phyloP scores from a whole-genome alignment of 345 rosid species.

The Brassica carinata region DNA sequence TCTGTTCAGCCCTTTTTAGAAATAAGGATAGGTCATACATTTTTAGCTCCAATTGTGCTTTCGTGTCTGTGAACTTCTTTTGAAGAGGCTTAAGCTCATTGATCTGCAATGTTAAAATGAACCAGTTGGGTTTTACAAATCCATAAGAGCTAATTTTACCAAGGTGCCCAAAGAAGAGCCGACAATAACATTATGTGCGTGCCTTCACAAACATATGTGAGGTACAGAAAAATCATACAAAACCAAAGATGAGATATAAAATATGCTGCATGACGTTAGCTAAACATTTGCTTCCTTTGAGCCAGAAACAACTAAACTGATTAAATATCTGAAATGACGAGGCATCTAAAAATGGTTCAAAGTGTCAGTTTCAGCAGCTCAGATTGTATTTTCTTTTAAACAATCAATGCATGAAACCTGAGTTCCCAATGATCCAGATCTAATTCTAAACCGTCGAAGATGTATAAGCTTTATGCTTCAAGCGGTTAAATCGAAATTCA shows the following conservation, averaged over 20 bases:
- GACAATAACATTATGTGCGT: background rate
- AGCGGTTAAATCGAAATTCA: background rate
- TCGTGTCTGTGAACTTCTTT: slow-evolving; percentile 66
- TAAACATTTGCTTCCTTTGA: slow-evolving; percentile 15
- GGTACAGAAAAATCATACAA: slow-evolving; percentile 8
- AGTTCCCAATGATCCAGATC: background rate
- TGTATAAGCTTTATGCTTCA: background rate
- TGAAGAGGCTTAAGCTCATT: slow-evolving; percentile 69
- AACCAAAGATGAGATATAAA: slow-evolving; percentile 2
- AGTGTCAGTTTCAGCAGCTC: slow-evolving; percentile 11
- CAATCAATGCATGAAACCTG: background rate
- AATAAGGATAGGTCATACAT: slow-evolving; percentile 83
- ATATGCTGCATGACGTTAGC: background rate
- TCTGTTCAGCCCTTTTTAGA: slow-evolving; percentile 84
- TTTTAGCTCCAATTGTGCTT: slow-evolving; percentile 79
- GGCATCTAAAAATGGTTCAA: slow-evolving; percentile 8
- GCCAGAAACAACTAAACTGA: slow-evolving; percentile 19
- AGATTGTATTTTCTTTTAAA: background rate
- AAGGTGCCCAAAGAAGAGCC: slow-evolving; percentile 7
- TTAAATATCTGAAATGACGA: background rate
- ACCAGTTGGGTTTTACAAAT: slow-evolving; percentile 6
- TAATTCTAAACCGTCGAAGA: background rate
- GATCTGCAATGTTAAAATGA: slow-evolving; percentile 59
- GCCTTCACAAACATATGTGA: slow-evolving; percentile 17
- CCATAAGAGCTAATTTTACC: background rate